Conservation (phyloP, 306 rosid genomes). For the Prunus dulcis region DNA sequence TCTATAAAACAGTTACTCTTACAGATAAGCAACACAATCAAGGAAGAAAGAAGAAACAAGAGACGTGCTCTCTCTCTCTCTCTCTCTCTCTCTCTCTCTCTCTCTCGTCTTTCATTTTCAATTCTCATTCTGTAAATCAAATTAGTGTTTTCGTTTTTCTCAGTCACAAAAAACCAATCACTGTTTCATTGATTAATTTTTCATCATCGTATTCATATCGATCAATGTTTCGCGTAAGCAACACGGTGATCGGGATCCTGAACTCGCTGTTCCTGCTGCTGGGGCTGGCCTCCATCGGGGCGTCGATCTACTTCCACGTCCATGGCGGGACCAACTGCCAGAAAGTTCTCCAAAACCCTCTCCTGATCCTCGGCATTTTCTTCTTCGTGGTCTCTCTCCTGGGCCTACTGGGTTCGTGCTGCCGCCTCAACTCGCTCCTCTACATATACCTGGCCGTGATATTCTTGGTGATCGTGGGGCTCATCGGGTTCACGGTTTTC, state of each 20-base stretch:
- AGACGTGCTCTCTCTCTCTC: neutral
- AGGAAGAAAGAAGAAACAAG: neutral
- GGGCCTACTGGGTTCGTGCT: constrained; percentile 57
- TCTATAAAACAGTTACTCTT: constrained; percentile 3
- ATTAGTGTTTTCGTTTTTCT: neutral
- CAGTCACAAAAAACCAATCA: neutral
- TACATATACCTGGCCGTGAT: constrained; percentile 48
- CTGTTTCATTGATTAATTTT: neutral
- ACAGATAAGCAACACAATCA: neutral
- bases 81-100: constrained; percentile 4
- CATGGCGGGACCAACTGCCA: constrained; percentile 54
- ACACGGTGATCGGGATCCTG: constrained; percentile 52
- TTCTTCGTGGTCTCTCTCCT: constrained; percentile 43
- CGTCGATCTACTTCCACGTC: constrained; percentile 37
- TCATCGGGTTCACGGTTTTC: constrained; percentile 54
- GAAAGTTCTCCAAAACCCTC: constrained; percentile 53
- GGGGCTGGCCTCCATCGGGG: constrained; percentile 44
- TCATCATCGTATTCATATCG: neutral
- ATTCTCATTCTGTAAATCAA: neutral
- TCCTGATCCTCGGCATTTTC: constrained; percentile 46
- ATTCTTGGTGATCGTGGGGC: constrained; percentile 48
- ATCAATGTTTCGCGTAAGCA: constrained; percentile 56
- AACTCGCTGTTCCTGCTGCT: constrained; percentile 47
- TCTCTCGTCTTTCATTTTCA: no score
- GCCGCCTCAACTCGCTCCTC: constrained; percentile 44